Conservation (phyloP, 768 basidiomycete species). For the Panellus pusillus region DNA sequence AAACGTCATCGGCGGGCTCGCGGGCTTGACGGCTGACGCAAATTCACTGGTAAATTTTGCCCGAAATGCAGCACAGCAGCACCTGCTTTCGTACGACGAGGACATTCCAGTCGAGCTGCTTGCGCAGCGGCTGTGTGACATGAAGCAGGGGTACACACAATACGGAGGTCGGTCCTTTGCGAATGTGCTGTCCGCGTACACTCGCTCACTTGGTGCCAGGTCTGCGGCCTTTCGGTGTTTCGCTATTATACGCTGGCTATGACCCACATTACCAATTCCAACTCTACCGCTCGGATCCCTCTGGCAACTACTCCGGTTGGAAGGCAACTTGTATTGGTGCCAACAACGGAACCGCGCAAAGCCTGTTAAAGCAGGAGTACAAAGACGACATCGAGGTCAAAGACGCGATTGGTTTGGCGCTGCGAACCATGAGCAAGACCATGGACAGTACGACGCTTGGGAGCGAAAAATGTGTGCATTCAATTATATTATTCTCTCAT, state of each 20-base stretch:
- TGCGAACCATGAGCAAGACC: slow-evolving; percentile 98
- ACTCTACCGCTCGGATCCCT: slow-evolving; percentile 97
- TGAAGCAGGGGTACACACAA: slow-evolving; percentile 99
- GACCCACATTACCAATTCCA: slow-evolving; percentile 97
- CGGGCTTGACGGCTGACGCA: slow-evolving; percentile 95
- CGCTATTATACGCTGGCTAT: slow-evolving; percentile 93
- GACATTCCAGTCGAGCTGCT: slow-evolving; percentile 98
- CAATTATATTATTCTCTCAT: slow-evolving; percentile 2
- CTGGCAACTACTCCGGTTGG: slow-evolving; percentile 98
- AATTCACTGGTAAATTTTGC: slow-evolving; percentile 97
- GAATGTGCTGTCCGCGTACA: neutral
- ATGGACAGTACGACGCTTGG: slow-evolving; percentile 98
- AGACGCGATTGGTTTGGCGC: slow-evolving; percentile 88
- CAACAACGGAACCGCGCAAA: slow-evolving; percentile 95
- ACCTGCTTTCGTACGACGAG: slow-evolving; percentile 90
- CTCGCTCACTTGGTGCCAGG: slow-evolving; percentile 47
- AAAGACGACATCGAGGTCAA: slow-evolving; percentile 91
- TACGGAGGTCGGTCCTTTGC: slow-evolving; percentile 68
- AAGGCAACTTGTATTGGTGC: slow-evolving; percentile 99
- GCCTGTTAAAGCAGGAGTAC: slow-evolving; percentile 96
- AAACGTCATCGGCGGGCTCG: slow-evolving; percentile 93
- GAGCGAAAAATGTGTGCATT: slow-evolving; percentile 85
- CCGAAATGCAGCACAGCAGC: slow-evolving; percentile 84
- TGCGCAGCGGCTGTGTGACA: slow-evolving; percentile 89
- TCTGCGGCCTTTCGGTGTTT: slow-evolving; percentile 97